These are phyloP conservation scores for Acacia confusa DNA, from an alignment of 306 rosid genomes.

Conservation along the genomic window DNA sequence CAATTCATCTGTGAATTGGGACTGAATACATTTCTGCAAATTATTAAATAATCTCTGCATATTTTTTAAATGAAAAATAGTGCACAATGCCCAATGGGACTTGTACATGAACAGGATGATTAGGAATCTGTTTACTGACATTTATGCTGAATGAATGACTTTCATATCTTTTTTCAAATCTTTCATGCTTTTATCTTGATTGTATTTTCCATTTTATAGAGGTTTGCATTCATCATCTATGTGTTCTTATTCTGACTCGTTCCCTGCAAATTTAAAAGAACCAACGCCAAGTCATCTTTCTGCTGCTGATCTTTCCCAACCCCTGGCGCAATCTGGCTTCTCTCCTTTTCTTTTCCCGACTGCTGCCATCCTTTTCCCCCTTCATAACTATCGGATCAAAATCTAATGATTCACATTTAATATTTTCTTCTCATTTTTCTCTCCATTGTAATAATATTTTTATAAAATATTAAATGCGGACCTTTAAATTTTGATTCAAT, in stretches of 20 bases:
- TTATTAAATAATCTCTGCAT: conserved; percentile 12
- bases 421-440: too few species aligned
- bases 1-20: not conserved
- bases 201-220: not conserved
- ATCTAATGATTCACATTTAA: too few species aligned
- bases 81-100: not conserved
- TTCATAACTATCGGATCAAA: too few species aligned
- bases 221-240: not conserved
- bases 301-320: not conserved
- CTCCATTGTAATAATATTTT: too few species aligned
- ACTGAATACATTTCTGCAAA: conserved; percentile 11
- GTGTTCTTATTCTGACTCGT: not conserved
- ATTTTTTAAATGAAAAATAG: conserved; percentile 14
- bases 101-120: not conserved
- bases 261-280: not conserved
- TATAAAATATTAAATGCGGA: too few species aligned
- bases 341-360: too few species aligned
- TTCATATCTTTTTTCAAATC: conserved; percentile 9
- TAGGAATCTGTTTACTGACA: not conserved
- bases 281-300: not conserved
- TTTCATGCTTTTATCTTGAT: not conserved
- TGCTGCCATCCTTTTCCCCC: too few species aligned
- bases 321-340: too few species aligned
- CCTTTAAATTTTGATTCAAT: too few species aligned
- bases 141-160: not conserved